These are phyloP conservation scores for Pseudonitzschia pungens DNA, from an alignment of 108 stramenopile genomes.

Conservation along the genomic window DNA sequence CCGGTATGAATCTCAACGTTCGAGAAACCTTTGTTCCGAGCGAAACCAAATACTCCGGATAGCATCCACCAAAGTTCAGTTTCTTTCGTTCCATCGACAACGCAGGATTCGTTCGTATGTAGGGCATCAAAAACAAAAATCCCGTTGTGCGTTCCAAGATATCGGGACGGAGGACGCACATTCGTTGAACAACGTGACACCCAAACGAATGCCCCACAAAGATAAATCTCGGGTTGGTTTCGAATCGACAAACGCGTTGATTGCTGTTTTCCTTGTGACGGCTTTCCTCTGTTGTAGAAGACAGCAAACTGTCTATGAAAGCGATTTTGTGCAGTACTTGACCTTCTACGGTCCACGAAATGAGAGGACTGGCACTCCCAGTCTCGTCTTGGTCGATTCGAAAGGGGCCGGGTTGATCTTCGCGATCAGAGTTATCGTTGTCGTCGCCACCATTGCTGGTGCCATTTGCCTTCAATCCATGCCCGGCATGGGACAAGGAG, in stretches of 20 bases:
- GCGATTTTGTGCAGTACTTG: slow-evolving; percentile 72
- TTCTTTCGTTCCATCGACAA: slow-evolving; percentile 22
- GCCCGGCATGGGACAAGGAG: slow-evolving; percentile 74
- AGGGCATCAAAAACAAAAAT: slow-evolving; percentile 76
- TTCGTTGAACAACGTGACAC: slow-evolving; percentile 62
- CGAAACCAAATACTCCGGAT: slow-evolving; percentile 40
- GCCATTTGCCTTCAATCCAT: slow-evolving; percentile 36
- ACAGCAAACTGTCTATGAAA: slow-evolving; percentile 58
- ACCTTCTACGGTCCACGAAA: slow-evolving; percentile 77
- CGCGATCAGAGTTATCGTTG: not conserved
- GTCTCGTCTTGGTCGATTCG: not conserved
- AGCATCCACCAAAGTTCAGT: slow-evolving; percentile 41
- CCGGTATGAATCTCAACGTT: slow-evolving; percentile 10
- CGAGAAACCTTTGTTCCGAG: slow-evolving; percentile 20
- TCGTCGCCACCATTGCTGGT: not conserved
- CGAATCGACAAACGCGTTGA: not conserved
- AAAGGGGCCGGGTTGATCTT: not conserved
- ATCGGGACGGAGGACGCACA: slow-evolving; percentile 56
- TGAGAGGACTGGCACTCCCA: slow-evolving; percentile 15
- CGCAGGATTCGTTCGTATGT: slow-evolving; percentile 60
- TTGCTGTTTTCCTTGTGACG: not conserved
- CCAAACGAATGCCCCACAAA: slow-evolving; percentile 84
- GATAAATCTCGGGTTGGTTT: slow-evolving; percentile 45
- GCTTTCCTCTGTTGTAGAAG: not conserved
- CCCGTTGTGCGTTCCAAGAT: slow-evolving; percentile 48